Base-by-base conservation (phyloP, 139 green algal genomes). In the Zygnema circumcarinatum region DNA sequence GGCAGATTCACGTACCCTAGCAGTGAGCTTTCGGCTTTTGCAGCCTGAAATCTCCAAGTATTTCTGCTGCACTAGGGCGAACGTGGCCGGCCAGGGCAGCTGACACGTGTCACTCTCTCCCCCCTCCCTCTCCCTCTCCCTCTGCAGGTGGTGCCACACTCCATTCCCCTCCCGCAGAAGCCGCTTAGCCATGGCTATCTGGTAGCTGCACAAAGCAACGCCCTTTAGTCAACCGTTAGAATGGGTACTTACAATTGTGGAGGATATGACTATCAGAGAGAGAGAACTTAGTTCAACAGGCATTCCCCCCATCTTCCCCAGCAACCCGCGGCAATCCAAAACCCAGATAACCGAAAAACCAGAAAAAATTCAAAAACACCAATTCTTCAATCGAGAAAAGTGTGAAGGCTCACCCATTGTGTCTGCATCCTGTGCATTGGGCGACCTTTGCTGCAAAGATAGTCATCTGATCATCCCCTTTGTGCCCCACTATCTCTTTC, bases 351-450 rank as follows among this genome's bases (percentile, higher is more conserved):
- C n/a, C n/a, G n/a, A n/a, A n/a, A n/a, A n/a, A n/a, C n/a, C n/a
- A n/a, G n/a, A n/a, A n/a, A n/a, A n/a, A n/a, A n/a, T n/a, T n/a
- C n/a, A n/a, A n/a, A n/a, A n/a, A n/a, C n/a, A n/a, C n/a, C n/a
- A n/a, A n/a, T n/a, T n/a, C n/a, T n/a, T n/a, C n/a, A n/a, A n/a
- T n/a, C n/a, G n/a, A n/a, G n/a, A n/a, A n/a, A n/a, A n/a, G n/a
- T n/a, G n/a, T n/a, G n/a, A 72, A 40, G 29, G 31, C 76, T 79
- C 79, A 85, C 79, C 79, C 47, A 33, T 85, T 78, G 79, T 85
- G 79, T 7, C 79, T 22, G 79, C 79, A 85, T 25, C 79, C 79
- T 25, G 79, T 79, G 79, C n/a, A 69, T 62, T 85, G 47, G 35
- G 47, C 79, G 2, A 85, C 79, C 1, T 35, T n/a, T 16, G 2